Evolutionary conservation across 352 stramenopile species (phyloP), one percentile per base, ranked within the genome.

Genomic region (Globisporangium acanthophoron): DNA sequence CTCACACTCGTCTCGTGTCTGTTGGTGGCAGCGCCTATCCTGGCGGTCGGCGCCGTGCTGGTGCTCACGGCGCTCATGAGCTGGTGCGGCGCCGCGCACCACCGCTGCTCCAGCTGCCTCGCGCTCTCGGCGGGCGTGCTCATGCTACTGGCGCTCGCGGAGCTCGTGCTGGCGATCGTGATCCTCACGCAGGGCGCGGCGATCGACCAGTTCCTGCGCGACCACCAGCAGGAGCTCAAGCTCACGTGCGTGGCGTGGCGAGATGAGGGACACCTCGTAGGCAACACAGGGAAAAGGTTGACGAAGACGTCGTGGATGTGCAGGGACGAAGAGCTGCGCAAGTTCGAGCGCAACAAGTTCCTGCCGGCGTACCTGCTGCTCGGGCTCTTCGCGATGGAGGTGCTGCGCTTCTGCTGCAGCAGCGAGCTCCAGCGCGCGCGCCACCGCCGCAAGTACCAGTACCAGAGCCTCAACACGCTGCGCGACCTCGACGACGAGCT

Each of bases 321-420:
- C 52, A 67, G 63, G 12, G 73, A 77, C 55, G 78, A 58, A 5
- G 44, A 90, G 57, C 63, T 92, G n/a, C 54, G 64, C 0, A 69
- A 71, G 12, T 81, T 88, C 41, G 76, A 90, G 54, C 50, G 67
- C 41, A 80, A 87, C 72, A 90, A 90, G 61, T 90, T 84, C 56
- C 67, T 88, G 21, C 83, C 78, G 13, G 80, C 78, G 39, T 92
- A 90, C 56, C 48, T 80, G n/a, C 61, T 92, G 59, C 55, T 92
- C 6, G 75, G 58, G 0, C 58, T 90, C 11, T 88, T 86, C 43
- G 64, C 64, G 7, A 90, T 92, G 83, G 83, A 92, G 67, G 66
- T 84, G 40, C 47, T 90, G n/a, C 80, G 83, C 57, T 85, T 87
- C 69, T 83, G 81, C 52, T 90, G 83, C 70, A 90, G 78, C 51